These are phyloP conservation scores for Podaxis sp. DNA, from an alignment of 768 basidiomycete genomes.

Conservation along the genomic window DNA sequence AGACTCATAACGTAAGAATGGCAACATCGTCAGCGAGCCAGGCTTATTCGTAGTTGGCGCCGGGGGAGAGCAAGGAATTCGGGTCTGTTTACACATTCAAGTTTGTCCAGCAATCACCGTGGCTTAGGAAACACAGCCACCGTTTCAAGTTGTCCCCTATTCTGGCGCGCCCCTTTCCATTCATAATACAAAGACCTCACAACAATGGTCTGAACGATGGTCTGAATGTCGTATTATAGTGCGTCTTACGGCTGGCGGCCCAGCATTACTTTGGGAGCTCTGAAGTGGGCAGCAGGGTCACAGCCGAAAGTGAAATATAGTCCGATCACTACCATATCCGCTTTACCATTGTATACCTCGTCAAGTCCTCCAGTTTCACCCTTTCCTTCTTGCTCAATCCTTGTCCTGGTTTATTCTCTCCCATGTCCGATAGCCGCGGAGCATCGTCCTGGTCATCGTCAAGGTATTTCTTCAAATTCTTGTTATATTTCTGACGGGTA, in stretches of 20 bases:
- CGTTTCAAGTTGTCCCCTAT: too few species aligned
- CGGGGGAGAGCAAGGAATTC: too few species aligned
- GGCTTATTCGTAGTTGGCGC: neutral
- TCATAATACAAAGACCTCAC: too few species aligned
- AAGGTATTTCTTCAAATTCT: constrained; percentile 71
- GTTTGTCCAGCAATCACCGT: too few species aligned
- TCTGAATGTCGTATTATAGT: too few species aligned
- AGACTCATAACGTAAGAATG: neutral
- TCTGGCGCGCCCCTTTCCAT: too few species aligned
- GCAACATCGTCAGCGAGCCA: neutral
- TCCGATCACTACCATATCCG: constrained; percentile 62
- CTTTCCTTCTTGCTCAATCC: constrained; percentile 52
- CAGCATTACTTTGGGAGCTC: too few species aligned
- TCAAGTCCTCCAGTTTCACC: constrained; percentile 83
- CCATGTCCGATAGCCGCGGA: constrained; percentile 66
- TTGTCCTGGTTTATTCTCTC: constrained; percentile 51
- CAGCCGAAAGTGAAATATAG: neutral
- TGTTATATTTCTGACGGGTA: constrained; percentile 68
- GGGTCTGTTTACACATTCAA: too few species aligned
- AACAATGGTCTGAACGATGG: too few species aligned
- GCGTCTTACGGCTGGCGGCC: too few species aligned
- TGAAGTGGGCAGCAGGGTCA: neutral
- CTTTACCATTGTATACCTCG: constrained; percentile 95
- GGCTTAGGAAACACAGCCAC: too few species aligned
- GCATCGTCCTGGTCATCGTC: constrained; percentile 73